Base-by-base conservation (phyloP, 345 rosid species). In the Chamaenerion angustifolium region DNA sequence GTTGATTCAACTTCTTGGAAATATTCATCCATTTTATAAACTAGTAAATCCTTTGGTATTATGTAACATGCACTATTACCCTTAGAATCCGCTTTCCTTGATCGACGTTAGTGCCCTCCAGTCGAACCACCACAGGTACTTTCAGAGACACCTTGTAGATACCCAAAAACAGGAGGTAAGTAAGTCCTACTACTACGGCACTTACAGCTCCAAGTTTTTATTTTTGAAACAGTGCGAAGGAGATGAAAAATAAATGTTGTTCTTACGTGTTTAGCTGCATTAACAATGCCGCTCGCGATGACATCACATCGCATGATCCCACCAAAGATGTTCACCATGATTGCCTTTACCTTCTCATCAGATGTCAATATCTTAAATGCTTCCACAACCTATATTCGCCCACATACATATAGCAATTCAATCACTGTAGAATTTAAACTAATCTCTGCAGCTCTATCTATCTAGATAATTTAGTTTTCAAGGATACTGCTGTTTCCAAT, bases 221-320 rank as follows among this genome's bases (percentile, higher is more conserved):
- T 3, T 8, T 7, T 31, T 4, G 37, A 31, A 31, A 31, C 37
- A 31, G 0, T 2, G 37, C 6, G 37, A 31, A 31, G 3, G 37
- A 31, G 37, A 31, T 27, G 17, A 13, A 15, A n/a, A 31, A 41
- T 11, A 12, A 52, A 42, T 15, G 53, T 15, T 19, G 42, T 48
- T 48, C 80, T 72, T 65, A 92, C 99, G 67, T 61, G 88, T 76
- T 88, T 88, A 47, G 96, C 99, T 56, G 99, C 99, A 74, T 93
- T 93, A 61, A 88, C 94, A 15, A 93, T 93, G 56, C 99, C 99
- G 58, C 94, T 88, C 0, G 99, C 99, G 51, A 93, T 93, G 70
- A 93, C 90, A 68, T 93, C 99, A 61, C 99, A 93, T 62, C 80
- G 85, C 99, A 93, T 93, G 52, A 93, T 93, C 55, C 99, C 99